These are phyloP conservation scores for Pestalotiopsis sp. DNA, from an alignment of 2,329 filamentous ascomycete genomes.

Conservation along the genomic window DNA sequence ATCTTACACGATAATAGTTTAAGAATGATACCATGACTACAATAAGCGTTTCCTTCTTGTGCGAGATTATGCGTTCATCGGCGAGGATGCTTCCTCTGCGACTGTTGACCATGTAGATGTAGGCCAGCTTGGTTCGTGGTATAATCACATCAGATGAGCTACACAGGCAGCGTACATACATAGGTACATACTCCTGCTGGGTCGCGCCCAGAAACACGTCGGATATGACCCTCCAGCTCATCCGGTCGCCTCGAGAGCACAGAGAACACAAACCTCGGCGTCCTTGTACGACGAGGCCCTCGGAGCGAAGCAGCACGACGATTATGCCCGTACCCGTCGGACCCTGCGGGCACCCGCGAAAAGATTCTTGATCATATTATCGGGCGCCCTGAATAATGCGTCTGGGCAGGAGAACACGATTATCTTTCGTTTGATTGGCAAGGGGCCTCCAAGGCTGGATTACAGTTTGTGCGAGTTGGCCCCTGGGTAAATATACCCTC, in stretches of 20 bases:
- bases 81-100: not conserved
- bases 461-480: not conserved
- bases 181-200: not conserved
- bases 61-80: not conserved
- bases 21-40: not conserved
- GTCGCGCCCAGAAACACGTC: not conserved
- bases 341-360: not conserved
- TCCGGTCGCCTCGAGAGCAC: not conserved
- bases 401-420: no score
- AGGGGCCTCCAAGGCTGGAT: not conserved
- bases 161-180: no score
- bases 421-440: not conserved
- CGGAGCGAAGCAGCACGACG: not conserved
- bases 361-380: not conserved
- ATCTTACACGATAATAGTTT: not conserved
- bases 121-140: not conserved
- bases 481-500: not conserved
- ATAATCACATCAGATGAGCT: no score
- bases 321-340: not conserved
- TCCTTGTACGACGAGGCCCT: not conserved
- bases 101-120: not conserved
- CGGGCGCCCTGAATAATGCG: no score
- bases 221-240: not conserved
- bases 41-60: not conserved
- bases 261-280: not conserved